Evolutionary conservation across 306 rosid genomes (phyloP), one percentile per base, ranked within the genome.

Genomic region (Lablab purpureus): DNA sequence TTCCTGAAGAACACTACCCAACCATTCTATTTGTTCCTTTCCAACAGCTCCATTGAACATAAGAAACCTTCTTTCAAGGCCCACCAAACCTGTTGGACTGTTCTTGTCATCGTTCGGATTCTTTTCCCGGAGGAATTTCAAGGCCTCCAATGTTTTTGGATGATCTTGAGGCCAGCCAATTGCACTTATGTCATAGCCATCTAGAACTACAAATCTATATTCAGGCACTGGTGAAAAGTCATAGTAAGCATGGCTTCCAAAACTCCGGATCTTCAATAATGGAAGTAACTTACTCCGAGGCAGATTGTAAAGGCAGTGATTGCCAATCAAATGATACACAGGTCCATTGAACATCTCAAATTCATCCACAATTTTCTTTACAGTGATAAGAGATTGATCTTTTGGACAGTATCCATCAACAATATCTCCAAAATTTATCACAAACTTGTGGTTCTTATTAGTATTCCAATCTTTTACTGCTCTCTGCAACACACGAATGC

Each of bases 1-100:
- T 71, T 91, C 94, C 55, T 81, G 78, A 54, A 95, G 97, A 56
- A 89, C 76, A 37, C 76, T 28, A 36, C 87, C 81, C 62, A 95
- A 72, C 99, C 99, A 95, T 77, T 88, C 81, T 87, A 95, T 59
- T 85, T 95, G 99, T 79, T 95, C 85, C 83, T 90, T 82, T 58
- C 99, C 98, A 59, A 95, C 84, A 10, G 84, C 98, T 56, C 99
- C 99, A 81, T 95, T 95, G 88, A 95, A 95, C 99, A 70, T 91
- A 11, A 91, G 93, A 76, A 90, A 95, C 86, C 99, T 87, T 86
- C 97, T 93, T 46, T 90, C 89, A 1, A 88, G 83, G 37, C 97
- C 98, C 21, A 62, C 78, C 50, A 95, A 80, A 75, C 97, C 93
- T 6, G 72, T 55, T 4, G 98, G 98, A 70, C 91, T 87, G 81